These are phyloP conservation scores for Backusella tarrabulga DNA, from an alignment of 192 early-diverging fungal species.

Conservation along the genomic window DNA sequence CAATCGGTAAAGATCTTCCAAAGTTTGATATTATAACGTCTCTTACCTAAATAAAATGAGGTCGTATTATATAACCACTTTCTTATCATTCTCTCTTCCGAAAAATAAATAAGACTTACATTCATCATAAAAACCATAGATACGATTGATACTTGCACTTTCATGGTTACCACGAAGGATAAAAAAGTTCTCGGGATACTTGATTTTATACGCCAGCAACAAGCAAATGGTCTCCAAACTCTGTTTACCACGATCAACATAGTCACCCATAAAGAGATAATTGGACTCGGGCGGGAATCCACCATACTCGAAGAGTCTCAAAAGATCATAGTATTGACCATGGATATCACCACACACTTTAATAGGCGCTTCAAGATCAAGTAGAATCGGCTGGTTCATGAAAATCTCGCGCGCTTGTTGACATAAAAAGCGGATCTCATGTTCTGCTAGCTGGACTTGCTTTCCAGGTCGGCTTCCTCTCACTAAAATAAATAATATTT, in stretches of 20 bases:
- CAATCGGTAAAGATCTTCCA: constrained; percentile 99
- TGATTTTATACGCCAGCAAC: constrained; percentile 98
- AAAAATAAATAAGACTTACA: constrained; percentile 49
- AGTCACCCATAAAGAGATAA: constrained; percentile 97
- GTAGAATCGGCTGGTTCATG: constrained; percentile 87
- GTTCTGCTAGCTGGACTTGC: constrained; percentile 93
- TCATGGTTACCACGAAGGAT: constrained; percentile 99
- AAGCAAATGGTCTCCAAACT: constrained; percentile 97
- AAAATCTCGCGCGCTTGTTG: constrained; percentile 93
- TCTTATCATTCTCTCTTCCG: neutral
- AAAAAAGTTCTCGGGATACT: constrained; percentile 99
- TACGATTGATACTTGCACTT: constrained; percentile 76
- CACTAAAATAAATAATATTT: constrained; percentile 53
- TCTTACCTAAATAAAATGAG: constrained; percentile 22
- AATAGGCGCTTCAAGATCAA: constrained; percentile 93
- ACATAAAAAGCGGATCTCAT: constrained; percentile 95
- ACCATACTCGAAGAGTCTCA: constrained; percentile 94
- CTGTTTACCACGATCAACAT: constrained; percentile 98
- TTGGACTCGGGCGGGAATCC: constrained; percentile 96
- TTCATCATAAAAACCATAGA: constrained; percentile 99
- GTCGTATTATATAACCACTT: neutral
- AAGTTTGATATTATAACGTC: constrained; percentile 97
- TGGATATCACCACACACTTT: constrained; percentile 95
- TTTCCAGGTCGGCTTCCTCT: constrained; percentile 93
- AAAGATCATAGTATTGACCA: constrained; percentile 96